Conservation (phyloP, 192 early-diverging fungal genomes). For the Coemansia sp. region DNA sequence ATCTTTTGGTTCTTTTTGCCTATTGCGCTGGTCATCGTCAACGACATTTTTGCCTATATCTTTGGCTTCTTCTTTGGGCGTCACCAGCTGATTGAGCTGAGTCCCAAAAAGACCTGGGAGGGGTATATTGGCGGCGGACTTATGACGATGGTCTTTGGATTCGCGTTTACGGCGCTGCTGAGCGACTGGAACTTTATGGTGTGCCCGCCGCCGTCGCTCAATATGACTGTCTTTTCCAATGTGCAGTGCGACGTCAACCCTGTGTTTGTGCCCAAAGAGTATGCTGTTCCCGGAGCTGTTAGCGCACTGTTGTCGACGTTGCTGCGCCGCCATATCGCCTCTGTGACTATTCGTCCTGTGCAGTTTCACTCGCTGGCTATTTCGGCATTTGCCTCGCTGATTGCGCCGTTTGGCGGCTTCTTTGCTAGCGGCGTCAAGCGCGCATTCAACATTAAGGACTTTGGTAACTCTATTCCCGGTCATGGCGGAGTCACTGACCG, state of each 20-base stretch:
- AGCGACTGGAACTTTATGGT: conserved; percentile 67
- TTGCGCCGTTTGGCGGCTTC: conserved; percentile 98
- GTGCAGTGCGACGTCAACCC: conserved; percentile 64
- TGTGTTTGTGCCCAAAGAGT: conserved; percentile 62
- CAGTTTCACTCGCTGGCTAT: conserved; percentile 89
- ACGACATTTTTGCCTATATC: conserved; percentile 96
- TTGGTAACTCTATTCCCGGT: conserved; percentile 94
- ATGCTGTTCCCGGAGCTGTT: conserved; percentile 45
- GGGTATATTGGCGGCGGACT: conserved; percentile 92
- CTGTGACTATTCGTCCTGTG: conserved; percentile 79
- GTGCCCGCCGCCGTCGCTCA: conserved; percentile 67
- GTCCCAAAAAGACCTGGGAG: conserved; percentile 98
- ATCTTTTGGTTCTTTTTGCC: conserved; percentile 97
- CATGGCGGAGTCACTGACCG: conserved; percentile 98
- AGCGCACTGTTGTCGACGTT: conserved; percentile 24
- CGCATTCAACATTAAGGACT: conserved; percentile 98
- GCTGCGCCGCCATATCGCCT: conserved; percentile 42
- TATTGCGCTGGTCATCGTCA: conserved; percentile 85
- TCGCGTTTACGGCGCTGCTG: conserved; percentile 63
- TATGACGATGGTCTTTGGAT: conserved; percentile 87
- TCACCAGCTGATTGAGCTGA: conserved; percentile 89
- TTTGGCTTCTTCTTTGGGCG: conserved; percentile 96
- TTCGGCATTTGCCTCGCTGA: conserved; percentile 90
- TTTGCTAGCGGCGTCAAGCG: conserved; percentile 97
- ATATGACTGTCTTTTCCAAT: conserved; percentile 57